Percentiles rank a stretch among this genome's conserved stretches.
These are phyloP conservation scores for Geoglossum glabrum DNA, from an alignment of 495 filamentous ascomycete species.

Conservation along the genomic window DNA sequence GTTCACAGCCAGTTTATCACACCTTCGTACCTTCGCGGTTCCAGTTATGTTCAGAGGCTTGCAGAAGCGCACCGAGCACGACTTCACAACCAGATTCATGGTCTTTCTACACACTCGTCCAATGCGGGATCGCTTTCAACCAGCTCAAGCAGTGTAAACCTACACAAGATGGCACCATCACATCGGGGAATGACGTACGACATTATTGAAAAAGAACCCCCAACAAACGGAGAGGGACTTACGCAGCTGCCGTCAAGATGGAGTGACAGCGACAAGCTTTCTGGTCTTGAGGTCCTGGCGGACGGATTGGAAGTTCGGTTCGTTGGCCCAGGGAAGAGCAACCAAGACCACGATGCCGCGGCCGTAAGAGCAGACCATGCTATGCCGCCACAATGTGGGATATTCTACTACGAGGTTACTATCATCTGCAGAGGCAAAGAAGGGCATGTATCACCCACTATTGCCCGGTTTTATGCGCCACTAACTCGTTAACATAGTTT, in stretches of 20 bases:
- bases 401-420: constrained; percentile 95
- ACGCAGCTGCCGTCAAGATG: constrained; percentile 61
- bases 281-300: constrained; percentile 49
- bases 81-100: constrained; percentile 22
- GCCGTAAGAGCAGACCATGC: constrained; percentile 68
- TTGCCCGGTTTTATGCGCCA: neutral
- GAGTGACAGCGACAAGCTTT: constrained; percentile 58
- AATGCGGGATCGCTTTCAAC: constrained; percentile 33
- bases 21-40: constrained; percentile 62
- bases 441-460: constrained; percentile 37
- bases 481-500: constrained; percentile 31
- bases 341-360: constrained; percentile 59
- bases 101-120: constrained; percentile 15
- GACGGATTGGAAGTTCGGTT: constrained; percentile 70
- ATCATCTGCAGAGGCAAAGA: constrained; percentile 70
- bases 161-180: constrained; percentile 45
- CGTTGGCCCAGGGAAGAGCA: constrained; percentile 34
- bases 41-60: constrained; percentile 55
- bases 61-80: constrained; percentile 47
- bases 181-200: constrained; percentile 75
- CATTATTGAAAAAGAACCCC: constrained; percentile 58
- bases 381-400: constrained; percentile 80
- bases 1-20: constrained; percentile 32
- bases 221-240: constrained; percentile 28
- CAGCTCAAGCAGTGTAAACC: constrained; percentile 39